phyloP scores from a whole-genome alignment of 1,284 basidiomycete genomes.

The Cutaneotrichosporon daszewskae region DNA sequence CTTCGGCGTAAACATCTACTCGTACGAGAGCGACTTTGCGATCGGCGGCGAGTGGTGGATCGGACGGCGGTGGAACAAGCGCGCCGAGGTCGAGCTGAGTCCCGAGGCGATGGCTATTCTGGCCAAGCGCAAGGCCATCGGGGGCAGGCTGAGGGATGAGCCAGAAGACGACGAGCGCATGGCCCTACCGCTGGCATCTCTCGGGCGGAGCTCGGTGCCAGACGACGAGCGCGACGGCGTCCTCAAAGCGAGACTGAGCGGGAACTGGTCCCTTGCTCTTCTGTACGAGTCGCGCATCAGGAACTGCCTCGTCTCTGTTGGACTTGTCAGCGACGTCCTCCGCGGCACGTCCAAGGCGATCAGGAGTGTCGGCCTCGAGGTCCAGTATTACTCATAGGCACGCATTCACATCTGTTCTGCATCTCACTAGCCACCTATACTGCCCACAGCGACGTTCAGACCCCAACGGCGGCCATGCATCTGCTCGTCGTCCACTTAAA shows the following conservation, averaged over 20 bases:
- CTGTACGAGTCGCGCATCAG: constrained; percentile 91
- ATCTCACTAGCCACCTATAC: background rate
- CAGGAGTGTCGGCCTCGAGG: constrained; percentile 77
- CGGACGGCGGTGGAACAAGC: constrained; percentile 46
- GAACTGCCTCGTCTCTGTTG: constrained; percentile 81
- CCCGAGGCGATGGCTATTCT: constrained; percentile 6
- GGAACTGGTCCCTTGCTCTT: constrained; percentile 77
- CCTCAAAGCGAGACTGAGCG: constrained; percentile 81
- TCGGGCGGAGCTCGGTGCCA: background rate
- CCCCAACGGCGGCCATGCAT: no score
- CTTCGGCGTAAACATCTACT: constrained; percentile 95
- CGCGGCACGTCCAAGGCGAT: constrained; percentile 69
- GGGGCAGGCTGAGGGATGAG: constrained; percentile 11
- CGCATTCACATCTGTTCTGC: background rate
- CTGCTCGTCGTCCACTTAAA: no score
- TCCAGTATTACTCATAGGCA: constrained; percentile 70
- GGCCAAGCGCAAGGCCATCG: constrained; percentile 9
- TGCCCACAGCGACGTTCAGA: constrained; percentile 1
- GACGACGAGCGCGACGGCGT: constrained; percentile 57
- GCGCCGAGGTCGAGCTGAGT: constrained; percentile 12
- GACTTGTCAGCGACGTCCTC: constrained; percentile 81
- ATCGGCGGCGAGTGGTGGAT: constrained; percentile 94
- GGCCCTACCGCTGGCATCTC: background rate
- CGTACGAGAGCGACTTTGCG: constrained; percentile 92
- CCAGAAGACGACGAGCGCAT: constrained; percentile 4